A percentile compares a stretch with the other conserved stretches of the same genome.
These are phyloP conservation scores for Podospora sp. DNA, from an alignment of 495 filamentous ascomycete genomes.

Conservation along the genomic window DNA sequence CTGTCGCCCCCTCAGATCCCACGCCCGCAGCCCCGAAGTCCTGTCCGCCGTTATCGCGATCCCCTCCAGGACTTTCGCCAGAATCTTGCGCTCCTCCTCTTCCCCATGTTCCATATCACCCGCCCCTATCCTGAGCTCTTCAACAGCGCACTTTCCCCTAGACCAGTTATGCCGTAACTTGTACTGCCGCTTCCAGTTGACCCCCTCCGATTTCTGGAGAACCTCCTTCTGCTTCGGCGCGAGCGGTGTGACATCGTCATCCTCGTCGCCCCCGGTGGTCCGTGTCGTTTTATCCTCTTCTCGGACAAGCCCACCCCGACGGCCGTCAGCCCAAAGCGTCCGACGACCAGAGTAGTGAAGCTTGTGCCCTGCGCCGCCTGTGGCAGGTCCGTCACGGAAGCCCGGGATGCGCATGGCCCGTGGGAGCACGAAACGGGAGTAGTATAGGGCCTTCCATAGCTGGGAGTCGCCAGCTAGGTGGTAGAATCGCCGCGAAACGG, in stretches of 20 bases:
- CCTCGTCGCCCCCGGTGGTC: slow-evolving; percentile 2
- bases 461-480: slow-evolving; percentile 79
- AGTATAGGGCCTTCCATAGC: slow-evolving; percentile 90
- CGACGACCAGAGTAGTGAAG: slow-evolving; percentile 70
- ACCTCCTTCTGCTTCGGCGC: slow-evolving; percentile 44
- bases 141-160: slow-evolving; percentile 76
- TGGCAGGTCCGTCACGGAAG: slow-evolving; percentile 50
- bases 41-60: slow-evolving; percentile 78
- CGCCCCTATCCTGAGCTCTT: slow-evolving; percentile 66
- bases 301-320: slow-evolving; percentile 50
- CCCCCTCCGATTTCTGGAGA: slow-evolving; percentile 30
- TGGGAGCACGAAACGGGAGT: slow-evolving; percentile 84
- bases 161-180: slow-evolving; percentile 92
- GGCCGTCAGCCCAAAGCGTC: slow-evolving; percentile 81
- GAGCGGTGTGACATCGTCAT: not conserved
- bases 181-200: slow-evolving; percentile 86
- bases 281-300: slow-evolving; percentile 48
- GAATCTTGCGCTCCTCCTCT: slow-evolving; percentile 39
- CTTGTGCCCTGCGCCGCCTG: slow-evolving; percentile 34
- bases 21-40: slow-evolving; percentile 70
- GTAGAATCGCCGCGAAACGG: slow-evolving; percentile 77
- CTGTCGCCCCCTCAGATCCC: slow-evolving; percentile 66
- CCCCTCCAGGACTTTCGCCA: slow-evolving; percentile 73
- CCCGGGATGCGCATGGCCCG: slow-evolving; percentile 77
- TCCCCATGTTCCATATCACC: slow-evolving; percentile 20